A percentile compares a stretch with the other conserved stretches of the same genome.
Conservation (phyloP, 257 asterid genomes). For the Nicotiana knightiana region DNA sequence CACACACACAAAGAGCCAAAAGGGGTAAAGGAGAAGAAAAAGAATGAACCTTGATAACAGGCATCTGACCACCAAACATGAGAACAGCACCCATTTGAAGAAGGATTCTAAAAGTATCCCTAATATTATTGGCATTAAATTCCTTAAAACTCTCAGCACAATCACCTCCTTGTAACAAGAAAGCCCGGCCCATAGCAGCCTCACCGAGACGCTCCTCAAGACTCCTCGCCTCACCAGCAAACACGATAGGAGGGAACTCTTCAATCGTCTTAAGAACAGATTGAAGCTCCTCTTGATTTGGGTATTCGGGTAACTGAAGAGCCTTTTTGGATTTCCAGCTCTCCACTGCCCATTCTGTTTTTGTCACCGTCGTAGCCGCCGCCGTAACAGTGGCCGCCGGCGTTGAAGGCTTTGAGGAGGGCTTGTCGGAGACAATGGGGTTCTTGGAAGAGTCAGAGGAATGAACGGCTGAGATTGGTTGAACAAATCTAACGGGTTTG, state of each 20-base stretch:
- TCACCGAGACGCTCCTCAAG: conserved; percentile 67
- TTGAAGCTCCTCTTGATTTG: conserved; percentile 35
- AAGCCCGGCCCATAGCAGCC: conserved; percentile 78
- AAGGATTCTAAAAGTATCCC: conserved; percentile 71
- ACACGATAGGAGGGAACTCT: conserved; percentile 63
- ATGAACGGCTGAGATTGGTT: conserved; percentile 43
- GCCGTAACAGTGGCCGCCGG: conserved; percentile 23
- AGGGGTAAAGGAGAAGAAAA: neutral
- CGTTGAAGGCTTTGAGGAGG: conserved; percentile 22
- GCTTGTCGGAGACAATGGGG: conserved; percentile 21
- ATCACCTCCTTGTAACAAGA: conserved; percentile 77
- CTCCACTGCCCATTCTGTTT: conserved; percentile 33
- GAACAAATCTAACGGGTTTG: conserved; percentile 21
- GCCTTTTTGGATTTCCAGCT: conserved; percentile 54
- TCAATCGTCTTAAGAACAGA: conserved; percentile 52
- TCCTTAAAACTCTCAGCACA: conserved; percentile 90
- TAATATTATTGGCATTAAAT: conserved; percentile 62
- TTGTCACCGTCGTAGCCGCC: conserved; percentile 14
- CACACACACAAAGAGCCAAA: neutral
- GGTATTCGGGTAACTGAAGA: conserved; percentile 49
- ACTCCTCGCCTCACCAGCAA: conserved; percentile 78
- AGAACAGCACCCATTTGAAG: conserved; percentile 84
- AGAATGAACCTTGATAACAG: conserved; percentile 52
- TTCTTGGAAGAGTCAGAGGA: conserved; percentile 33
- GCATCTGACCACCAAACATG: conserved; percentile 78